Conservation (phyloP, 208 protist species). For the Angomonas ambiguus region DNA sequence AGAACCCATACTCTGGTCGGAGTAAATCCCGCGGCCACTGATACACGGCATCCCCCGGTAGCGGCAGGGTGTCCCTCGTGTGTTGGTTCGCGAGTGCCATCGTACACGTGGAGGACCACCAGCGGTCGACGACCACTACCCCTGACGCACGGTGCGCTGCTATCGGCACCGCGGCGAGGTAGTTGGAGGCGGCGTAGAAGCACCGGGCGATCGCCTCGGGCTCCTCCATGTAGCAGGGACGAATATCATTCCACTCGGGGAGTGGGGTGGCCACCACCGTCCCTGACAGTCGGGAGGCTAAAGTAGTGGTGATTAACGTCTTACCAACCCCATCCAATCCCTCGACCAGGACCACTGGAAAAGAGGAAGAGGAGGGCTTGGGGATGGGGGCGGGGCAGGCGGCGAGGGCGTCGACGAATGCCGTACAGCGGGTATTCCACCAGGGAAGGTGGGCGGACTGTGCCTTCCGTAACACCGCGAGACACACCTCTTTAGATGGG, state of each 20-base stretch:
- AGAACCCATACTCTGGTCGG: constrained; percentile 19
- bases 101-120: constrained; percentile 74
- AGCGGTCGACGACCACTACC: constrained; percentile 62
- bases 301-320: constrained; percentile 31
- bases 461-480: constrained; percentile 32
- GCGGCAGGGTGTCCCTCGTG: constrained; percentile 27
- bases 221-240: constrained; percentile 32
- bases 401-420: constrained; percentile 25
- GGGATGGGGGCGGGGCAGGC: background rate
- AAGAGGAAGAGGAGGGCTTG: background rate
- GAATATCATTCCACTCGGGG: constrained; percentile 32
- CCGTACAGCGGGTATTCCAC: constrained; percentile 44
- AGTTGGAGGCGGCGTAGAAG: constrained; percentile 75
- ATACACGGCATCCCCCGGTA: constrained; percentile 33
- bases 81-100: constrained; percentile 59
- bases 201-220: constrained; percentile 38
- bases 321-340: constrained; percentile 77
- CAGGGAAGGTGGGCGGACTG: constrained; percentile 28
- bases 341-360: constrained; percentile 51
- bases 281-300: constrained; percentile 32
- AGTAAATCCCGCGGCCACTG: constrained; percentile 50
- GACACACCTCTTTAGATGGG: constrained; percentile 28
- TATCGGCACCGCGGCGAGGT: constrained; percentile 46
- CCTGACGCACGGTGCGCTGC: background rate
- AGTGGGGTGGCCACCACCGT: constrained; percentile 45